These are phyloP conservation scores for Candida albicans DNA, from an alignment of 1,139 yeast genomes.

Conservation along the genomic window DNA sequence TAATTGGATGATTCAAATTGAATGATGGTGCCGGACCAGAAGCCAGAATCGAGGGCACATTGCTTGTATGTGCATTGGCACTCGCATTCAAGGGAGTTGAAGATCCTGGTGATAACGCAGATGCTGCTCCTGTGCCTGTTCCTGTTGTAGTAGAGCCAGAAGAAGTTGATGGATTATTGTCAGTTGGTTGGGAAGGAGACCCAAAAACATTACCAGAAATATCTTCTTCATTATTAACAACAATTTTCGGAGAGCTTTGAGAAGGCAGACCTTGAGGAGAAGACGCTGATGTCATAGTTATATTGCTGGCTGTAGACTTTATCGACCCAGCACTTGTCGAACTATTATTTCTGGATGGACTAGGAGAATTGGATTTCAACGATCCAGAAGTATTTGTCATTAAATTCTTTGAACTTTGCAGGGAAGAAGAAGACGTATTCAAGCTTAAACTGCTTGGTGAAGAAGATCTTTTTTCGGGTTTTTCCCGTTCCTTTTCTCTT, in stretches of 20 bases:
- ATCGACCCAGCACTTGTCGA: slow-evolving; percentile 32
- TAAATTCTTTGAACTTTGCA: slow-evolving; percentile 31
- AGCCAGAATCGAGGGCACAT: slow-evolving; percentile 6
- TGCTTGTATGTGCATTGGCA: slow-evolving; percentile 7
- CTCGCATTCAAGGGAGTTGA: slow-evolving; percentile 1
- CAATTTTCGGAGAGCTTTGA: slow-evolving; percentile 30
- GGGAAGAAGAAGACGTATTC: slow-evolving; percentile 16
- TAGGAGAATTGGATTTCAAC: slow-evolving; percentile 31
- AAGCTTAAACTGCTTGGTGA: slow-evolving; percentile 8
- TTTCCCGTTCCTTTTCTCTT: slow-evolving; percentile 30
- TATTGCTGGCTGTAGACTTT: slow-evolving; percentile 21
- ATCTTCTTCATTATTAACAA: slow-evolving; percentile 20
- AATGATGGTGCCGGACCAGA: slow-evolving; percentile 13
- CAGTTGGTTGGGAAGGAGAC: slow-evolving; percentile 11
- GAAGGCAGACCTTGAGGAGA: slow-evolving; percentile 18
- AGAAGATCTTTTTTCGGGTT: slow-evolving; percentile 18
- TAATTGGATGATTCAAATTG: slow-evolving; percentile 23
- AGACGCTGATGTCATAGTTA: slow-evolving; percentile 15
- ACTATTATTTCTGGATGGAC: slow-evolving; percentile 27
- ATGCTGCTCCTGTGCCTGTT: slow-evolving; percentile 4
- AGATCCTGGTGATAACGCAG: slow-evolving; percentile 2
- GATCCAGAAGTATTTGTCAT: slow-evolving; percentile 21
- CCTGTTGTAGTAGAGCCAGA: slow-evolving; percentile 10
- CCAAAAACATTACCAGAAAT: slow-evolving; percentile 11
- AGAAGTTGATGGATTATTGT: slow-evolving; percentile 5